A percentile compares a stretch with the other conserved stretches of the same genome.
These are phyloP conservation scores for Purshia tridentata DNA, from an alignment of 306 rosid genomes.

Conservation along the genomic window DNA sequence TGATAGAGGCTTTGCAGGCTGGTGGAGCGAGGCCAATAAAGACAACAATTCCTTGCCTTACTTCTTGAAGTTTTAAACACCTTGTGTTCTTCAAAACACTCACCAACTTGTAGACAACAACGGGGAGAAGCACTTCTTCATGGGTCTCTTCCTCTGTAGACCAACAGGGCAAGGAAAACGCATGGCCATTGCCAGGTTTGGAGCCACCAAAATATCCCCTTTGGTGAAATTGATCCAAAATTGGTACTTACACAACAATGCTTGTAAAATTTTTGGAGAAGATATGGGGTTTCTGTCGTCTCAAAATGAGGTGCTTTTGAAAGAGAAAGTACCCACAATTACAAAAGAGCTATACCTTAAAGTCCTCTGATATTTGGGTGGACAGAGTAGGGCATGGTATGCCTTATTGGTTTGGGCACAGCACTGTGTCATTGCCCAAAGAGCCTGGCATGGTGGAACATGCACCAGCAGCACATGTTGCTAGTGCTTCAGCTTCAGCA, in stretches of 20 bases:
- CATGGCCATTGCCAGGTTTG: slow-evolving; percentile 78
- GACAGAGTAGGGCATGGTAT: slow-evolving; percentile 94
- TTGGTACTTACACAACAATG: slow-evolving; percentile 89
- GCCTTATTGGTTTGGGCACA: slow-evolving; percentile 87
- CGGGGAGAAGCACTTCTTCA: slow-evolving; percentile 56
- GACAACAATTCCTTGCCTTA: slow-evolving; percentile 38
- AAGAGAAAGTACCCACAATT: slow-evolving; percentile 75
- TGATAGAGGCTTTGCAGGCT: slow-evolving; percentile 78
- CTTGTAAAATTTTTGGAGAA: slow-evolving; percentile 80
- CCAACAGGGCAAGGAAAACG: slow-evolving; percentile 93
- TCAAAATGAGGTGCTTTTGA: slow-evolving; percentile 69
- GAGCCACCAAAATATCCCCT: slow-evolving; percentile 51
- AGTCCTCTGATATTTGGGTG: slow-evolving; percentile 87
- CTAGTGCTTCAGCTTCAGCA: slow-evolving; percentile 60
- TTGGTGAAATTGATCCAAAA: slow-evolving; percentile 52
- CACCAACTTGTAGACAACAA: slow-evolving; percentile 46
- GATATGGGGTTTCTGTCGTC: slow-evolving; percentile 96
- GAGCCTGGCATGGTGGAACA: slow-evolving; percentile 85
- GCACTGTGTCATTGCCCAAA: slow-evolving; percentile 65
- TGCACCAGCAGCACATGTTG: slow-evolving; percentile 74
- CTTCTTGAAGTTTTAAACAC: slow-evolving; percentile 70
- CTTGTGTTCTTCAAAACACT: slow-evolving; percentile 80
- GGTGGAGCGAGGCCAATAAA: slow-evolving; percentile 57
- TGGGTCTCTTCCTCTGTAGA: slow-evolving; percentile 74
- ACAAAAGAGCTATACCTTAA: slow-evolving; percentile 71